Conservation (phyloP, 139 green algal genomes). For the Prasinococcaceae sp. region DNA sequence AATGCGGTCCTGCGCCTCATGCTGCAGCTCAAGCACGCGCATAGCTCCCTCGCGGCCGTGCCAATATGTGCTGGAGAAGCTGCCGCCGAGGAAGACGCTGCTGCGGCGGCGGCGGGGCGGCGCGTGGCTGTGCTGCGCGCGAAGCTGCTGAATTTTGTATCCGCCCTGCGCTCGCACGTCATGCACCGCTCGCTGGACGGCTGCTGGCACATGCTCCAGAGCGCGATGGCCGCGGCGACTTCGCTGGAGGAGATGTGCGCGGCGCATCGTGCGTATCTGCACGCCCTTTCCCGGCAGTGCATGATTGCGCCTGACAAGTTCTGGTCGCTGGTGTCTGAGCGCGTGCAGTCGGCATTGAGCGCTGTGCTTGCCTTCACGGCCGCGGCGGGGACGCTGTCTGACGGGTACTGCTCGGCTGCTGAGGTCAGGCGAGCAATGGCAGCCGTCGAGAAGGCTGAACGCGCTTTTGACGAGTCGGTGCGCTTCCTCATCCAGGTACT, state of each 20-base stretch:
- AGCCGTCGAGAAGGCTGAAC: neutral
- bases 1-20: too few relatives aligned
- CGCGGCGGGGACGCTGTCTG: neutral
- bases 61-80: too few relatives aligned
- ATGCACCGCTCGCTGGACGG: too few relatives aligned
- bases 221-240: neutral
- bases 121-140: too few relatives aligned
- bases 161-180: too few relatives aligned
- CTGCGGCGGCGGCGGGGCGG: too few relatives aligned
- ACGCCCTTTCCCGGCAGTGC: conserved; percentile 11
- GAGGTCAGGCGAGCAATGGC: neutral
- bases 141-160: too few relatives aligned
- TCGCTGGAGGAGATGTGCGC: conserved; percentile 7
- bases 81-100: too few relatives aligned
- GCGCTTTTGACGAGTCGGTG: neutral
- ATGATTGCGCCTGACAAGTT: conserved; percentile 5
- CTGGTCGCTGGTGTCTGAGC: neutral
- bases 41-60: too few relatives aligned
- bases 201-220: conserved; percentile 8
- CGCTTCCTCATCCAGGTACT: neutral
- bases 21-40: too few relatives aligned
- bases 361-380: neutral
- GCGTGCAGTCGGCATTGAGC: neutral
- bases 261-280: conserved; percentile 1
- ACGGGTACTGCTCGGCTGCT: neutral